Base-by-base conservation (phyloP, 768 basidiomycete species). In the Nidularia pulvinata region DNA sequence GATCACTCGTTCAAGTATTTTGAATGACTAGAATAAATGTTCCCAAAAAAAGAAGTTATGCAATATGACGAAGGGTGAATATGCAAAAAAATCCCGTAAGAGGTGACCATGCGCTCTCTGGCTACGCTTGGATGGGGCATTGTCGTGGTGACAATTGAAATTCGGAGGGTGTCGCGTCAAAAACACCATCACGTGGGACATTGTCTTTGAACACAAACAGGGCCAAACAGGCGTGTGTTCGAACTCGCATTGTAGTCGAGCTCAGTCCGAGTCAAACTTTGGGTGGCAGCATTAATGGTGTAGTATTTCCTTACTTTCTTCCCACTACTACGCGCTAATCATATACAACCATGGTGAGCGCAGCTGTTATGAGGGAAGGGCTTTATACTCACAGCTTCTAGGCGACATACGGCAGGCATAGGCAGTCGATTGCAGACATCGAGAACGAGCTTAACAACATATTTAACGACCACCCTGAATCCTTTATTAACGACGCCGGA, bases 361-460 rank as follows among this genome's bases (percentile, higher is more conserved):
- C 25, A 25, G 4, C 25, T 25, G 1, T 2, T 25, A 25, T 25
- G 25, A 25, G 25, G 25, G 4, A 25, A 25, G 25, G 25, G 25
- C 25, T 25, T 25, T n/a, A 25, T 25, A 25, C 25, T 25, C 25
- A 25, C 25, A 25, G 25, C 4, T 25, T 25, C 25, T 25, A 25
- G 61, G 55, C 63, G 25, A 61, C 61, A 48, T 74, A 77, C 58
- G 87, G 86, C 52, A 78, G 89, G 55, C 82, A 80, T 69, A 79
- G 87, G 65, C 82, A 89, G 64, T 89, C 88, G 42, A 77, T 90
- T 45, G 78, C 76, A 50, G 84, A 86, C 70, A 85, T 92, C 54
- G 84, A 91, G 64, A 76, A 80, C 57, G 81, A 86, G 62, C 82
- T 92, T 33, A 67, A 83, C 65, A 76, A 78, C 51, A 81, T 93